These are phyloP conservation scores for Solanum chiquidenum DNA, from an alignment of 257 asterid genomes.

Conservation along the genomic window DNA sequence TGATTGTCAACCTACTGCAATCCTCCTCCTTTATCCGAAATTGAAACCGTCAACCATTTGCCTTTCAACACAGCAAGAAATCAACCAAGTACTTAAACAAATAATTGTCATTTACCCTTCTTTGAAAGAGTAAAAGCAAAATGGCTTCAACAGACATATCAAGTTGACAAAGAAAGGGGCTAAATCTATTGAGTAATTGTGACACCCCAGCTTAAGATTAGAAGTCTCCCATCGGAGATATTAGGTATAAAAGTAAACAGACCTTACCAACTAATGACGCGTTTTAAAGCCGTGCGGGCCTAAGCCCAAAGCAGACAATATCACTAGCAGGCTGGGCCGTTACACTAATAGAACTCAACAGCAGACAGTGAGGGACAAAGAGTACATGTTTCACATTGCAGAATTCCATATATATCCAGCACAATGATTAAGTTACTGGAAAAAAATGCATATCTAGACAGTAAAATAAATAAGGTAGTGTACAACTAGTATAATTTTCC, in stretches of 20 bases:
- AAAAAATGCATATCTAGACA: not conserved
- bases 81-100: not conserved
- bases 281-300: not conserved
- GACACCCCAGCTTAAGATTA: not conserved
- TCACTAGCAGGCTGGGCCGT: not conserved
- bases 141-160: not conserved
- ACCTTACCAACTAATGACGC: not conserved
- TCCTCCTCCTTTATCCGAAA: not conserved
- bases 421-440: not conserved
- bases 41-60: not conserved
- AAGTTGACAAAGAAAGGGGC: not conserved
- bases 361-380: not conserved
- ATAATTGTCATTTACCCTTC: not conserved
- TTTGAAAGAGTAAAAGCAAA: not conserved
- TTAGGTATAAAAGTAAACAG: not conserved
- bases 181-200: not conserved
- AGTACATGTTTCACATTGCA: not conserved
- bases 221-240: not conserved
- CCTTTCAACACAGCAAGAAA: not conserved
- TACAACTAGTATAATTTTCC: not conserved
- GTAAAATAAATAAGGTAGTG: not conserved
- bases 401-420: not conserved
- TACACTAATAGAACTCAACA: not conserved
- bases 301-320: not conserved
- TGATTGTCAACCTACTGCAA: not conserved